Evolutionary conservation across 2,329 filamentous ascomycete genomes (phyloP), one percentile per base, ranked within the genome.

Genomic region (Colletotrichum musae): DNA sequence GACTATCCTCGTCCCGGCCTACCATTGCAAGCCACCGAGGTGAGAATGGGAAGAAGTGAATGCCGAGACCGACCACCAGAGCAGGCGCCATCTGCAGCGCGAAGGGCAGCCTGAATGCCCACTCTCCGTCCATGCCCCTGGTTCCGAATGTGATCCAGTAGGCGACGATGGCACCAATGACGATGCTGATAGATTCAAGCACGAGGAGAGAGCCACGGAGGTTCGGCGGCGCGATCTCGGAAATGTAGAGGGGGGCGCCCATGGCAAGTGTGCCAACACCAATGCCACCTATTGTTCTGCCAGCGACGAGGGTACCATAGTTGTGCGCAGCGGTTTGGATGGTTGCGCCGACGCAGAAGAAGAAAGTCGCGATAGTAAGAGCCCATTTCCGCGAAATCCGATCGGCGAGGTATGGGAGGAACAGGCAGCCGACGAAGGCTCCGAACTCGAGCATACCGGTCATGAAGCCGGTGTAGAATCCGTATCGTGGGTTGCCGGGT

Each of bases 111-210:
- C 84, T 78, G 73, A 81, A 86, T 3, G 84, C 75, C 75, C 78
- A 79, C 71, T 84, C 80, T 39, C 79, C 74, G 0, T 76, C 68
- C 48, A 86, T 81, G 70, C 80, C 78, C 6, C 79, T 76, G 0
- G 85, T 88, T 0, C 82, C 86, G 64, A 87, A 89, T 0, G 84
- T 85, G 45, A 86, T 86, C 83, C 85, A 89, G 73, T 83, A 89
- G 1, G 86, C 83, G 26, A 87, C 78, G 4, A 87, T 82, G 64
- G 83, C 84, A 2, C 85, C 89, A 54, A 84, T 83, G 45, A 87
- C 85, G 62, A 88, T 79, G 5, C 80, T 84, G 72, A 88, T 82
- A 2, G 80, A 78, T 73, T 86, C 87, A 75, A 87, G 85, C 72
- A 87, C 77, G 2, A 87, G 79, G 5, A 83, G 74, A 2, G 79